Percentiles rank a stretch among this genome's conserved stretches.
phyloP scores from a whole-genome alignment of 2,329 filamentous ascomycete species.

The Blastomyces gilchristii region DNA sequence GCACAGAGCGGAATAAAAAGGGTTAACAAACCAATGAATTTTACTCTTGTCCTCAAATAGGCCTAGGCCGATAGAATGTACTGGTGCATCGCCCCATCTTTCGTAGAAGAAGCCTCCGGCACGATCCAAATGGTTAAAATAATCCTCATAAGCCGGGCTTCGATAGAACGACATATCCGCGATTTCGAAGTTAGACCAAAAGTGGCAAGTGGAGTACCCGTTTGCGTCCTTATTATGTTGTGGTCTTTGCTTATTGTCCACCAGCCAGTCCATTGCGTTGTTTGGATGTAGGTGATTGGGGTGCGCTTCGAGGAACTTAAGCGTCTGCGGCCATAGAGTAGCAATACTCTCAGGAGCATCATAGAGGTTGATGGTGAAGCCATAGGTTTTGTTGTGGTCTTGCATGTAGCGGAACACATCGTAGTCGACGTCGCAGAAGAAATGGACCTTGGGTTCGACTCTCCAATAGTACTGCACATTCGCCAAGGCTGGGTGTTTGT shows the following conservation, averaged over 20 bases:
- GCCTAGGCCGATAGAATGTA: conserved; percentile 86
- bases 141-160: conserved; percentile 81
- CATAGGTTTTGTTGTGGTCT: conserved; percentile 97
- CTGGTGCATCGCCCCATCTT: conserved; percentile 93
- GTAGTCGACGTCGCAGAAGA: conserved; percentile 98
- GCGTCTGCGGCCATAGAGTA: conserved; percentile 88
- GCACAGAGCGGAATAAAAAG: background rate
- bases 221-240: conserved; percentile 71
- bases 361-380: conserved; percentile 96
- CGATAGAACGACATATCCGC: conserved; percentile 89
- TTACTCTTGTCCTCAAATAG: conserved; percentile 83
- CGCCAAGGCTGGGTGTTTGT: conserved; percentile 81
- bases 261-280: conserved; percentile 80
- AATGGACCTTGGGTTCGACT: conserved; percentile 95
- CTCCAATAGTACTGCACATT: conserved; percentile 92
- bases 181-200: conserved; percentile 99
- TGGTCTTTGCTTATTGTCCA: conserved; percentile 64
- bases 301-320: conserved; percentile 78
- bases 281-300: conserved; percentile 70
- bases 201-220: conserved; percentile 96
- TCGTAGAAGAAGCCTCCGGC: conserved; percentile 98
- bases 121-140: conserved; percentile 88
- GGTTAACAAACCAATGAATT: conserved; percentile 69
- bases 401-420: conserved; percentile 98
- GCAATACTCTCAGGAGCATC: conserved; percentile 80